phyloP scores from a whole-genome alignment of 257 asterid genomes.

The Verbascum thapsus region DNA sequence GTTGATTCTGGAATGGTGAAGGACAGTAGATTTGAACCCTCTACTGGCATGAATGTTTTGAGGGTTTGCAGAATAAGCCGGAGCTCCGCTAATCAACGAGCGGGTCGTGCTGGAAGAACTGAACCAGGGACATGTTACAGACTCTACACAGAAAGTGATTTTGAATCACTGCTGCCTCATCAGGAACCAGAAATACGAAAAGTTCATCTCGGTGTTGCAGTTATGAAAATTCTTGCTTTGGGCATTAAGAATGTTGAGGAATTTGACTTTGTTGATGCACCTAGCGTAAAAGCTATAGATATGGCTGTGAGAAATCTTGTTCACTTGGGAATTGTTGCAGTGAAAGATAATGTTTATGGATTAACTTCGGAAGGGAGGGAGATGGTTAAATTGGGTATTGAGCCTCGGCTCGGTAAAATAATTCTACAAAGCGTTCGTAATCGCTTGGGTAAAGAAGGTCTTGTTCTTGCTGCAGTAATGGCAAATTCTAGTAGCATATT shows the following conservation, averaged over 20 bases:
- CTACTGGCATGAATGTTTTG: conserved; percentile 79
- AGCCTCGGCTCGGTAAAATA: conserved; percentile 91
- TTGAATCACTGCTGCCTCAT: conserved; percentile 64
- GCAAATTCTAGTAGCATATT: conserved; percentile 85
- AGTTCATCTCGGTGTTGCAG: conserved; percentile 92
- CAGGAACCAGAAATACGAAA: conserved; percentile 91
- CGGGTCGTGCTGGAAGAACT: conserved; percentile 98
- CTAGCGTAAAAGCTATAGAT: conserved; percentile 65
- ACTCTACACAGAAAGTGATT: conserved; percentile 67
- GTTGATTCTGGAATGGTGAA: conserved; percentile 92
- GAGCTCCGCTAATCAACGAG: conserved; percentile 95
- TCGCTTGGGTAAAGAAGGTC: conserved; percentile 78
- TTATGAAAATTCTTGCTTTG: conserved; percentile 84
- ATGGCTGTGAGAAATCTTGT: conserved; percentile 75
- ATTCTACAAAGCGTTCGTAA: conserved; percentile 58
- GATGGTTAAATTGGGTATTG: conserved; percentile 86
- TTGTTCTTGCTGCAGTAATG: conserved; percentile 94
- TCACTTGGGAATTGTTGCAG: conserved; percentile 69
- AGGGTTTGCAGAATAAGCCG: conserved; percentile 71
- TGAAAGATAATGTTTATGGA: conserved; percentile 40
- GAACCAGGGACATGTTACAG: conserved; percentile 89
- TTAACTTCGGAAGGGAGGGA: conserved; percentile 68
- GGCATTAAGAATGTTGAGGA: conserved; percentile 68
- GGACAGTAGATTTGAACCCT: conserved; percentile 80
- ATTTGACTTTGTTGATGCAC: conserved; percentile 90